phyloP scores from a whole-genome alignment of 2,329 filamentous ascomycete genomes.

The Pseudogymnoascus sp. region DNA sequence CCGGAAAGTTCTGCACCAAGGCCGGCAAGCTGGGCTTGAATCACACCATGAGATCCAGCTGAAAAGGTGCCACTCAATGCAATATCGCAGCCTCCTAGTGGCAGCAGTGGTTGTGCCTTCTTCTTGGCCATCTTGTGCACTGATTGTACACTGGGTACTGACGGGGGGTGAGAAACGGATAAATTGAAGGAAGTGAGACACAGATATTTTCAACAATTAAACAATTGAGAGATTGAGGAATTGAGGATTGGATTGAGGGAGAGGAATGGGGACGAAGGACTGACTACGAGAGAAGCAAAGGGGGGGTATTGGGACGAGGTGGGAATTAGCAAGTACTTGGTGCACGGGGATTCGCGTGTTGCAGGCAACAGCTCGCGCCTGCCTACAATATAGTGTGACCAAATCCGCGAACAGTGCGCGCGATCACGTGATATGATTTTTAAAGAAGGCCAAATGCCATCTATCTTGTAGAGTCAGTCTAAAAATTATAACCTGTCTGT shows the following conservation, averaged over 20 bases:
- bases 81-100: slow-evolving; percentile 42
- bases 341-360: background rate
- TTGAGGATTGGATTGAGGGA: background rate
- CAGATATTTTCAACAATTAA: background rate
- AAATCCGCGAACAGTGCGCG: background rate
- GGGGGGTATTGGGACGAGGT: background rate
- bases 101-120: slow-evolving; percentile 14
- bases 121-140: slow-evolving; percentile 2
- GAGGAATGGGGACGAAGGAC: background rate
- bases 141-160: background rate
- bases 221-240: background rate
- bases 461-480: too few species aligned
- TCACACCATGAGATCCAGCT: slow-evolving; percentile 29
- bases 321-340: background rate
- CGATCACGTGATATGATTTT: background rate
- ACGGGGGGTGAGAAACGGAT: background rate
- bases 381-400: background rate
- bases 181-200: background rate
- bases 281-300: background rate
- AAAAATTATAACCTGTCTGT: too few species aligned
- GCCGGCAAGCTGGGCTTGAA: slow-evolving; percentile 37
- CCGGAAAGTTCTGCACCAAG: slow-evolving; percentile 43
- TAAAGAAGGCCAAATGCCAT: too few species aligned
- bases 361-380: background rate
- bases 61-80: slow-evolving; percentile 54